Conservation (phyloP, 331 rosid species). For the Malus hybrid region DNA sequence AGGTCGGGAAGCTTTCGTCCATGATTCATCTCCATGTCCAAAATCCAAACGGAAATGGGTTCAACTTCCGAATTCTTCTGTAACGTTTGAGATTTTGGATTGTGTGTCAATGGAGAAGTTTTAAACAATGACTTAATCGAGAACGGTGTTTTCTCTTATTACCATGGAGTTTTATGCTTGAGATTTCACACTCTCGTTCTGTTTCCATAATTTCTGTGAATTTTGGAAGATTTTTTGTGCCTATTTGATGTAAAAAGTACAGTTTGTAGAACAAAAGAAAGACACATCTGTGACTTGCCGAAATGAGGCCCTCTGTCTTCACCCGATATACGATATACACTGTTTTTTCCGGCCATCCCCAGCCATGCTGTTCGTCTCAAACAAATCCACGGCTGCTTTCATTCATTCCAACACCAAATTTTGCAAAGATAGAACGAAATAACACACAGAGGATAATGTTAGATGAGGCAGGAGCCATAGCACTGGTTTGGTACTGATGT, state of each 20-base stretch:
- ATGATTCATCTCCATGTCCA: slow-evolving; percentile 5
- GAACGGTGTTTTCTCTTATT: not conserved
- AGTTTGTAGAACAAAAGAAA: not conserved
- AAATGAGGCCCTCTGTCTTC: not conserved
- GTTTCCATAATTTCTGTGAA: not conserved
- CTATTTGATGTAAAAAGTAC: not conserved
- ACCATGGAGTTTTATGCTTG: too few relatives aligned
- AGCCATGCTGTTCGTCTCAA: not conserved
- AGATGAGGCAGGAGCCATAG: too few relatives aligned
- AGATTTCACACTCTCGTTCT: not conserved
- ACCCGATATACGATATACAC: not conserved
- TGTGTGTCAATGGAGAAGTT: too few relatives aligned
- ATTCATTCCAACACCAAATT: not conserved
- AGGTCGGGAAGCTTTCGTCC: not conserved
- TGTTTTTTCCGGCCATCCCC: not conserved
- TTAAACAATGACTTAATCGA: not conserved
- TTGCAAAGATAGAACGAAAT: not conserved
- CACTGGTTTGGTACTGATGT: too few relatives aligned
- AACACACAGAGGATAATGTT: too few relatives aligned
- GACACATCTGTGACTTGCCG: not conserved
- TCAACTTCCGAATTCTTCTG: not conserved
- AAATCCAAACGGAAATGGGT: not conserved
- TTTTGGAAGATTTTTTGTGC: not conserved
- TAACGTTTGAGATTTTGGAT: not conserved
- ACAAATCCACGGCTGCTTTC: not conserved